Conservation (phyloP, 2,329 filamentous ascomycete species). For the Venturia carpophila region DNA sequence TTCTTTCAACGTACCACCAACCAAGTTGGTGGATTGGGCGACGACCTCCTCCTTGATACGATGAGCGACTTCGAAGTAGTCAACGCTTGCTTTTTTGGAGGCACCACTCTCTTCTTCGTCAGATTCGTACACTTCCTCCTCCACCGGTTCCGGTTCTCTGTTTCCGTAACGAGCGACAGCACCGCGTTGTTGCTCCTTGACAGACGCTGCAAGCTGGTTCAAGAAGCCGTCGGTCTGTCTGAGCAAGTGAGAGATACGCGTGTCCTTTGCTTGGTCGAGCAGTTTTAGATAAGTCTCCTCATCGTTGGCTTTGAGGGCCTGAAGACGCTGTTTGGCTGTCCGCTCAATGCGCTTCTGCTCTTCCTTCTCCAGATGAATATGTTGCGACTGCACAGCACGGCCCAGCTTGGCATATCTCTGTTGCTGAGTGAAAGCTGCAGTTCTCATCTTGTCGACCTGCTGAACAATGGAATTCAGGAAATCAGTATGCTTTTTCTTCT, state of each 20-base stretch:
- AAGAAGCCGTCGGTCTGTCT: constrained; percentile 97
- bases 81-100: constrained; percentile 68
- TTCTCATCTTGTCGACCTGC: constrained; percentile 71
- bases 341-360: constrained; percentile 97
- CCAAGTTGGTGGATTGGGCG: constrained; percentile 73
- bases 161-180: constrained; percentile 72
- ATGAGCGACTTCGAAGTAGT: constrained; percentile 98
- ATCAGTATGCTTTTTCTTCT: constrained; percentile 95
- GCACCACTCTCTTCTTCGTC: constrained; percentile 61
- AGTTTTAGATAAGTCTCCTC: constrained; percentile 98
- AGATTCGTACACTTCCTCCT: constrained; percentile 53
- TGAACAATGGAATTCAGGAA: constrained; percentile 80
- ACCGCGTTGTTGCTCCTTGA: constrained; percentile 86
- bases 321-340: constrained; percentile 98
- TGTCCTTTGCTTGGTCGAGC: constrained; percentile 97
- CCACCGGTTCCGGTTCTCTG: constrained; percentile 45
- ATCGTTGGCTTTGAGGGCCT: constrained; percentile 97
- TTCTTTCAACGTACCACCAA: constrained; percentile 89
- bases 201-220: constrained; percentile 87
- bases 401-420: constrained; percentile 78
- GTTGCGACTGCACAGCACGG: constrained; percentile 78
- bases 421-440: constrained; percentile 57
- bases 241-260: constrained; percentile 93
- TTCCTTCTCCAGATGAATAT: constrained; percentile 97
- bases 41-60: constrained; percentile 88